Evolutionary conservation across 2,329 filamentous ascomycete genomes (phyloP), one percentile per base, ranked within the genome.

Genomic region (Nigrograna mackinnonii): DNA sequence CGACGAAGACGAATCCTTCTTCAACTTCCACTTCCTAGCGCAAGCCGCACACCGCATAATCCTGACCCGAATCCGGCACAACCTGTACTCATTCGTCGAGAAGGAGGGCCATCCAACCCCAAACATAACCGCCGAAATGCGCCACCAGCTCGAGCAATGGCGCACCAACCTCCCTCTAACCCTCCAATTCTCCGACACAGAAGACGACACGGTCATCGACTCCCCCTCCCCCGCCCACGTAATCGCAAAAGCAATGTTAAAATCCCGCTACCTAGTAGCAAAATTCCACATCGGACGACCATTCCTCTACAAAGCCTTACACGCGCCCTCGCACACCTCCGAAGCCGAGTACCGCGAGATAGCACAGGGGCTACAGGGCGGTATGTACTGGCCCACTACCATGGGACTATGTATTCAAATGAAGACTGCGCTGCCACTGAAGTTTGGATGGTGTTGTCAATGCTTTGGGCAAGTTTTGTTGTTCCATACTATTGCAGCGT

Each of bases 1-100:
- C 5, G 69, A 76, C 35, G 69, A 77, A 28, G 75, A 78, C 41
- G 76, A 79, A 44, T 72, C 77, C 1, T 76, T 77, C 47, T 80
- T 79, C 59, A 77, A 80, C 55, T 80, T 79, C 43, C 78, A 80
- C 49, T 80, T 80, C 47, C 71, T 80, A 5, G 77, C 77, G 19
- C 78, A 80, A 52, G 77, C 79, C 24, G 77, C 78, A 5, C 77
- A 80, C 54, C 73, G 78, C 34, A 79, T 79, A 44, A 77, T 80
- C 39, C 67, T 80, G 6, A 80, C 75, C 2, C 73, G 78, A 5
- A 73, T 79, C 20, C 73, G 76, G 39, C 73, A 79, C 47, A 77
- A 69, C 35, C 58, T 78, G 22, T 78, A 77, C 52, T 73, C 71
- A 36, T 77, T 76, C 54, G 74, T 71, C 57, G 48, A 63, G 43